These are phyloP conservation scores for Rhizopogon vulgaris DNA, from an alignment of 768 basidiomycete species.

Conservation along the genomic window DNA sequence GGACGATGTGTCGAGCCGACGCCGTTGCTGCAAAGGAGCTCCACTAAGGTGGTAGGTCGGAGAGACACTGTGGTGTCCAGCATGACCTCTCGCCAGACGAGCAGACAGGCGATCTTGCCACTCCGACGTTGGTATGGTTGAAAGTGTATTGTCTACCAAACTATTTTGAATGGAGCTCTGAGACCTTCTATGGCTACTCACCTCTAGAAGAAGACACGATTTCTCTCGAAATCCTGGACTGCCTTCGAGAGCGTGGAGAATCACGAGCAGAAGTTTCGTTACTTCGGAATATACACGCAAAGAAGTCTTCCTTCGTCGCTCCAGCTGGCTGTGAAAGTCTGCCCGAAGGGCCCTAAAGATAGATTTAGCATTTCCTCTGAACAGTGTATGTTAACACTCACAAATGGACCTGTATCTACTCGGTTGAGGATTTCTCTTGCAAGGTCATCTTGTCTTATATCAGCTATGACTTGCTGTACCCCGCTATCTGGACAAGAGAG, in stretches of 20 bases:
- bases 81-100: conserved; percentile 35
- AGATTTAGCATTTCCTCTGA: conserved; percentile 3
- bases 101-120: conserved; percentile 73
- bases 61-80: conserved; percentile 7
- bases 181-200: conserved; percentile 13
- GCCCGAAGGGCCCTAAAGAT: conserved; percentile 61
- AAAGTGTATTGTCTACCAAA: conserved; percentile 46
- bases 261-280: conserved; percentile 47
- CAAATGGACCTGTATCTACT: conserved; percentile 79
- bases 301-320: conserved; percentile 73
- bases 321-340: conserved; percentile 52
- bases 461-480: conserved; percentile 55
- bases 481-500: conserved; percentile 65
- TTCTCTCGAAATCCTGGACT: conserved; percentile 73
- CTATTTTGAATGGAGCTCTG: conserved; percentile 4
- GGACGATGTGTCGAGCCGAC: conserved; percentile 33
- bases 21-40: conserved; percentile 38
- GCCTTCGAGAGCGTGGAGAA: conserved; percentile 56
- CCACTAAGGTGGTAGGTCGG: conserved; percentile 23
- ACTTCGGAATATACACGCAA: conserved; percentile 64
- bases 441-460: conserved; percentile 65
- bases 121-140: conserved; percentile 62
- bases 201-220: conserved; percentile 72
- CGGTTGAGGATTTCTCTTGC: conserved; percentile 71
- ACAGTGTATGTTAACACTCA: conserved; percentile 16